Percentiles rank a stretch among this genome's conserved stretches.
Evolutionary conservation across 1,284 basidiomycete species (phyloP).

Genomic region (Cryptococcus sp.): DNA sequence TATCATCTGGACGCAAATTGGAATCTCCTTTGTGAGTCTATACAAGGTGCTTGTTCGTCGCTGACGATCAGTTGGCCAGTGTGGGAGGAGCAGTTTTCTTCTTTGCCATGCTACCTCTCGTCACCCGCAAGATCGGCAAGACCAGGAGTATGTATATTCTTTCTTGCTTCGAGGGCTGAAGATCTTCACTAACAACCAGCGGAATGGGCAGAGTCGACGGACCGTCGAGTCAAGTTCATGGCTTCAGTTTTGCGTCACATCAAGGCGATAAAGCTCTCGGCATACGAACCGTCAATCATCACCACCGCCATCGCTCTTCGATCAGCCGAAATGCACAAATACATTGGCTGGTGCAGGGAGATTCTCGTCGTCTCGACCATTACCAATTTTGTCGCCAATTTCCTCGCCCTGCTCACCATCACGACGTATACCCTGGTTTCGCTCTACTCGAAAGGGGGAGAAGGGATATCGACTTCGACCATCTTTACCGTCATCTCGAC

Average conservation of each 20-base stretch:
- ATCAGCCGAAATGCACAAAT: constrained; percentile 6
- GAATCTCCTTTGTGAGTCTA: constrained; percentile 16
- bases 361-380: constrained; percentile 10
- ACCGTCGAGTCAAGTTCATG: constrained; percentile 18
- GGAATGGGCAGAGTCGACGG: constrained; percentile 11
- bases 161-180: no score
- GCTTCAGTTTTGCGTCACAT: constrained; percentile 17
- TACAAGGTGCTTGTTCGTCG: not conserved
- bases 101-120: constrained; percentile 9
- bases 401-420: constrained; percentile 12
- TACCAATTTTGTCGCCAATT: constrained; percentile 15
- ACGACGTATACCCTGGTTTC: constrained; percentile 15
- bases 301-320: constrained; percentile 6
- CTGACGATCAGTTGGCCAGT: constrained; percentile 7
- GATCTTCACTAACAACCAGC: constrained; percentile 1
- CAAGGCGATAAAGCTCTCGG: constrained; percentile 22
- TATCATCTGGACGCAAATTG: constrained; percentile 19
- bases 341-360: constrained; percentile 7
- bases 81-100: constrained; percentile 12
- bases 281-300: constrained; percentile 13
- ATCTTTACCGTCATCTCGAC: constrained; percentile 20
- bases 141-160: constrained; percentile 7
- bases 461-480: constrained; percentile 11
- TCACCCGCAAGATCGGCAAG: constrained; percentile 8
- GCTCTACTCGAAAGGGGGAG: constrained; percentile 4